These are phyloP conservation scores for Boletus rex-veris DNA, from an alignment of 768 basidiomycete species.

Conservation along the genomic window DNA sequence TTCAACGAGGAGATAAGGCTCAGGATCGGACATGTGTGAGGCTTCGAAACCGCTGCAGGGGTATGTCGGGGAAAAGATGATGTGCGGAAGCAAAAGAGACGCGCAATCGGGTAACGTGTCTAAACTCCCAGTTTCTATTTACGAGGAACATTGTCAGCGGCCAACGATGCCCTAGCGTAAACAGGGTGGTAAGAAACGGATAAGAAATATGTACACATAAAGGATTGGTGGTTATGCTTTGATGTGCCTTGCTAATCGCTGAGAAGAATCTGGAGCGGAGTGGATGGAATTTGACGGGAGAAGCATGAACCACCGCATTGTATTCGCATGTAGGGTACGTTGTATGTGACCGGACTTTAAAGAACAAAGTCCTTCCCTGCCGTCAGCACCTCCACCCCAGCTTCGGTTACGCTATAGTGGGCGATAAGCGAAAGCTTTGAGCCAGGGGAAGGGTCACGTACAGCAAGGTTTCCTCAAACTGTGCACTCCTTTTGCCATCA, in stretches of 20 bases:
- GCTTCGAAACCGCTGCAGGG: conserved; percentile 9
- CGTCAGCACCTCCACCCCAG: conserved; percentile 85
- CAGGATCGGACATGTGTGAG: conserved; percentile 24
- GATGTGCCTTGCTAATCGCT: conserved; percentile 24
- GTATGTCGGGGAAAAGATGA: conserved; percentile 13
- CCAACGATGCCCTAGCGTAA: conserved; percentile 25
- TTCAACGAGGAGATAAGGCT: conserved; percentile 39
- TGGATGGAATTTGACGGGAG: conserved; percentile 13
- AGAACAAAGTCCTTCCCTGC: conserved; percentile 39
- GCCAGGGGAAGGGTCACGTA: conserved; percentile 40
- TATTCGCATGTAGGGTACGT: conserved; percentile 24
- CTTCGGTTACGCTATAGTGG: conserved; percentile 75
- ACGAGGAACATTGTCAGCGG: conserved; percentile 27
- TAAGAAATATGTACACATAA: conserved; percentile 33
- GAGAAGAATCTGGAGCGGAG: conserved; percentile 21
- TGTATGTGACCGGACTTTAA: conserved; percentile 17
- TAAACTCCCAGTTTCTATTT: conserved; percentile 26
- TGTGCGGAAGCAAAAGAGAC: conserved; percentile 27
- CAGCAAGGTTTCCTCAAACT: conserved; percentile 97
- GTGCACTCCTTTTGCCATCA: conserved; percentile 89
- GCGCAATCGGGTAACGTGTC: conserved; percentile 27
- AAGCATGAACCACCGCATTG: conserved; percentile 17
- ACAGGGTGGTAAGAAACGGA: conserved; percentile 24
- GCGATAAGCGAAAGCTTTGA: conserved; percentile 14
- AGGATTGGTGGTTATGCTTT: conserved; percentile 19